These are phyloP conservation scores for Peziza echinospora DNA, from an alignment of 495 filamentous ascomycete species.

Conservation along the genomic window DNA sequence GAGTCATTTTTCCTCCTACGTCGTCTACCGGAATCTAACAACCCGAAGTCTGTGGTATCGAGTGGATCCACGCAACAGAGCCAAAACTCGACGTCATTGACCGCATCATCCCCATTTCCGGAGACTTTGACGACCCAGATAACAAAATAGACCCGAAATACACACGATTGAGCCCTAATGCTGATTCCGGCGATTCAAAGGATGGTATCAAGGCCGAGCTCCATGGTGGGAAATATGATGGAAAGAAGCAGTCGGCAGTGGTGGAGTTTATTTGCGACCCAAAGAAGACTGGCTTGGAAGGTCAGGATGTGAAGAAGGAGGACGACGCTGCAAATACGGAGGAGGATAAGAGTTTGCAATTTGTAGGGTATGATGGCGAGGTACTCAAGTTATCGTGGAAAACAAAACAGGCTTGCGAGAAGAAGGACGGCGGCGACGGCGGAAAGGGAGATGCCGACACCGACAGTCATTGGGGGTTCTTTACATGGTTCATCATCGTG, in stretches of 20 bases:
- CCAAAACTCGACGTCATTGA: conserved; percentile 21
- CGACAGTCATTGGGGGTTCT: conserved; percentile 60
- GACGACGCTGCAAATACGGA: too few relatives aligned
- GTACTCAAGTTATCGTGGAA: conserved; percentile 57
- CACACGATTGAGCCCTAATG: conserved; percentile 34
- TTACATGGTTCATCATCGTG: conserved; percentile 95
- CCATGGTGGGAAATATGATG: conserved; percentile 41
- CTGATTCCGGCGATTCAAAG: conserved; percentile 33
- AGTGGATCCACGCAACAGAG: conserved; percentile 28
- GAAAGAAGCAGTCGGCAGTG: conserved; percentile 40
- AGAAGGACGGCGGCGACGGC: conserved; percentile 27
- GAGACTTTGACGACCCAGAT: conserved; percentile 28
- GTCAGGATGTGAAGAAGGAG: conserved; percentile 30
- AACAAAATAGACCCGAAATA: conserved; percentile 38
- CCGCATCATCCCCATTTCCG: conserved; percentile 46
- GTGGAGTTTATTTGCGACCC: conserved; percentile 70
- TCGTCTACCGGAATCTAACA: not conserved
- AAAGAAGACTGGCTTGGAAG: conserved; percentile 46
- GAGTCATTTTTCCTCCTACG: too few relatives aligned
- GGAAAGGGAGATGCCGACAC: conserved; percentile 16
- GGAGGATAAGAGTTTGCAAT: conserved; percentile 47
- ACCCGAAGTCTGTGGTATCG: conserved; percentile 55
- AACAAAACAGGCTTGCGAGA: conserved; percentile 68
- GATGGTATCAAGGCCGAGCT: conserved; percentile 53
- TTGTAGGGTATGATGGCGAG: conserved; percentile 42